Conservation (phyloP, 768 basidiomycete species). For the Tricholoma furcatifolium region DNA sequence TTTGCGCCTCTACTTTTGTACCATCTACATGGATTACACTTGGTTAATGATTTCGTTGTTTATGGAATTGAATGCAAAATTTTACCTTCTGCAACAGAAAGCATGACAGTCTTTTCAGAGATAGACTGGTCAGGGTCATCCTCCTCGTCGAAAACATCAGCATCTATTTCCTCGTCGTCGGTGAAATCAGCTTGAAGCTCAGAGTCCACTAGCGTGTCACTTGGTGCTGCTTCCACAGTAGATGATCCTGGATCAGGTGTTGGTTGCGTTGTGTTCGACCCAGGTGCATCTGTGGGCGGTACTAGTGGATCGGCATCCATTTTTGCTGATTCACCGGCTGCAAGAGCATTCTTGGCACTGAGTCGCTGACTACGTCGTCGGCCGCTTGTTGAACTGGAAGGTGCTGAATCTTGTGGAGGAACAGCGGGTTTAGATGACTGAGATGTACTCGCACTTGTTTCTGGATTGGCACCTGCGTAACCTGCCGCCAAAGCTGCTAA, state of each 20-base stretch:
- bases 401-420: conserved; percentile 22
- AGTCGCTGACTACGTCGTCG: conserved; percentile 84
- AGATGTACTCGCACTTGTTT: conserved; percentile 31
- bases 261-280: conserved; percentile 5
- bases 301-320: conserved; percentile 16
- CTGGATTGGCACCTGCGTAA: conserved; percentile 48
- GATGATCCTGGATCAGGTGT: conserved; percentile 22
- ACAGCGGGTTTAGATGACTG: conserved; percentile 28
- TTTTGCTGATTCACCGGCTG: conserved; percentile 11
- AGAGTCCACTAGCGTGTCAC: conserved; percentile 62
- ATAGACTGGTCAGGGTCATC: conserved; percentile 69
- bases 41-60: not conserved
- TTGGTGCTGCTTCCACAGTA: conserved; percentile 41
- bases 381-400: conserved; percentile 40
- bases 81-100: conserved; percentile 80
- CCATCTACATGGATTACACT: conserved; percentile 58
- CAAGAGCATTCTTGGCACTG: conserved; percentile 58
- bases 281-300: conserved; percentile 10
- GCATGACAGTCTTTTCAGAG: conserved; percentile 81
- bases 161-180: conserved; percentile 86
- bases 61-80: conserved; percentile 15
- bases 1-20: conserved; percentile 92
- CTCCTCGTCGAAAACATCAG: conserved; percentile 88
- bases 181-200: conserved; percentile 75
- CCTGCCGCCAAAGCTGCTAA: conserved; percentile 86